Conservation (phyloP, 345 rosid genomes). For the Firmiana major region DNA sequence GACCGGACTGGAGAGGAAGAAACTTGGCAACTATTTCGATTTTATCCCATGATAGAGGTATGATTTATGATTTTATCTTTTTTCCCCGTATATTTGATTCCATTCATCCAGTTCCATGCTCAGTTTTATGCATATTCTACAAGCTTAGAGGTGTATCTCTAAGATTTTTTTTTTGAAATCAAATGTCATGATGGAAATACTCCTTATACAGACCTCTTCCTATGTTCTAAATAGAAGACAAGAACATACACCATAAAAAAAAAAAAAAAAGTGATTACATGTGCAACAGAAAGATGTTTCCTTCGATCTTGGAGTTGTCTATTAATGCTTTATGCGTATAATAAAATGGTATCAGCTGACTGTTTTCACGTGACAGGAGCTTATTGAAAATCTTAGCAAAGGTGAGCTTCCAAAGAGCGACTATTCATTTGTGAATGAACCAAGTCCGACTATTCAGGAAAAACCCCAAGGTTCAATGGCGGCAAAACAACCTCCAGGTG, state of each 20-base stretch:
- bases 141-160: not conserved
- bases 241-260: no score
- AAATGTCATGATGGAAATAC: not conserved
- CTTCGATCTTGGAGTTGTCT: not conserved
- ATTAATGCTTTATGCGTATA: not conserved
- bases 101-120: no score
- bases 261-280: no score
- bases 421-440: constrained; percentile 50
- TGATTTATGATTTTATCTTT: no score
- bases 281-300: not conserved
- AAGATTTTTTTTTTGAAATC: not conserved
- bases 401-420: constrained; percentile 65
- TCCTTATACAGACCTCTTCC: not conserved
- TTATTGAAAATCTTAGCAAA: constrained; percentile 67
- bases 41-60: no score
- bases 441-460: constrained; percentile 30
- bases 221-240: not conserved
- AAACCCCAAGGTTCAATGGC: constrained; percentile 36
- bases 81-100: no score
- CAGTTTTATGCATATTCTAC: not conserved
- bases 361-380: constrained; percentile 49
- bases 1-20: no score
- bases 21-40: no score
- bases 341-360: constrained; percentile 13
- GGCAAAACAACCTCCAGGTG: constrained; percentile 30